Conservation (phyloP, 129 eudicot genomes). For the Heracleum sosnowskyi region DNA sequence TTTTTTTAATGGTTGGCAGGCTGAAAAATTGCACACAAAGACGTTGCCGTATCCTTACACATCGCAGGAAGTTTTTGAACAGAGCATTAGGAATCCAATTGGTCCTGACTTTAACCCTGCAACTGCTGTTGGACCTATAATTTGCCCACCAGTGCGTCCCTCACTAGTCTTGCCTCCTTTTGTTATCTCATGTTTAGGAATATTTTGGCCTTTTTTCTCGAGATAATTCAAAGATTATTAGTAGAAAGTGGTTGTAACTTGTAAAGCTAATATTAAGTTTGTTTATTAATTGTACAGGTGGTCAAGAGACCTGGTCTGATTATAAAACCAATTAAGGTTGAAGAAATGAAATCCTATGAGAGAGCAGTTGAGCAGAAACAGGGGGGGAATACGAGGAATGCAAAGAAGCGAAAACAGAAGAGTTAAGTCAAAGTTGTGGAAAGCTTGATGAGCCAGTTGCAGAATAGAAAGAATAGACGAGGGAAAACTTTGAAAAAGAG, state of each 20-base stretch:
- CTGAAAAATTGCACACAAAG: slow-evolving; percentile 68
- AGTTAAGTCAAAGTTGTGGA: slow-evolving; percentile 10
- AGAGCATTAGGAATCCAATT: slow-evolving; percentile 78
- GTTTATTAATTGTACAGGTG: slow-evolving; percentile 39
- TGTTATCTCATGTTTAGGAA: not conserved
- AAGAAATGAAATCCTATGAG: slow-evolving; percentile 48
- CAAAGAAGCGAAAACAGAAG: slow-evolving; percentile 22
- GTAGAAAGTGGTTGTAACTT: not conserved
- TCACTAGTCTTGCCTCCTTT: slow-evolving; percentile 8
- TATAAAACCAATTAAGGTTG: slow-evolving; percentile 61
- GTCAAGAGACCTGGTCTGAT: slow-evolving; percentile 75
- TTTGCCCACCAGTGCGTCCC: slow-evolving; percentile 65
- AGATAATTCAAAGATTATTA: not conserved
- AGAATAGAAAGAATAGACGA: not conserved
- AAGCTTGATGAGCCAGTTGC: slow-evolving; percentile 11
- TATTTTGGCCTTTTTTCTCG: not conserved
- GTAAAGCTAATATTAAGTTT: not conserved
- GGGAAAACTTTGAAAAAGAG: not conserved
- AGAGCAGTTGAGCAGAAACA: slow-evolving; percentile 19
- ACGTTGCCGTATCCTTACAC: slow-evolving; percentile 79
- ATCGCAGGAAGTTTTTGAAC: slow-evolving; percentile 70
- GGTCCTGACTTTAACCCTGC: slow-evolving; percentile 95
- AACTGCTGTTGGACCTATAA: slow-evolving; percentile 55
- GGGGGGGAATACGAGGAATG: slow-evolving; percentile 20
- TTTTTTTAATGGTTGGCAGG: slow-evolving; percentile 31